Base-by-base conservation (phyloP, 2,329 filamentous ascomycete genomes). In the Leptoxyphium fumago region DNA sequence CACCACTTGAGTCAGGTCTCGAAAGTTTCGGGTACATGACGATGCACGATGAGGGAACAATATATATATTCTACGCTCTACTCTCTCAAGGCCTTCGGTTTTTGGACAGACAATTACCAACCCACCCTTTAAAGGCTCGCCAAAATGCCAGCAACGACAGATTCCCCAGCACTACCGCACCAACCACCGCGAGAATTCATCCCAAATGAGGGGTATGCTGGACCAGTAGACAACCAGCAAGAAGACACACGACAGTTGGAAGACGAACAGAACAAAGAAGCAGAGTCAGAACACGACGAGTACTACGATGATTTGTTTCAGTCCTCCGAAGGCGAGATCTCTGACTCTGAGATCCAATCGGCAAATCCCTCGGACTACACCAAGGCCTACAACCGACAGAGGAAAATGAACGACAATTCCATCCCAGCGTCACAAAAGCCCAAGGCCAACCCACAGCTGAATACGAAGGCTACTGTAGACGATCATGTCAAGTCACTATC, bases 361-460 rank as follows among this genome's bases (percentile, higher is more conserved):
- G 71, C 68, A 1, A 76, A 78, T 48, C 68, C 73, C 0, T 56
- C 74, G 34, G 84, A 94, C 61, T 74, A 86, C 45, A 87, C 85
- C 32, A 91, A 93, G 65, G 79, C 81, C 7, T 91, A 91, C 70
- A 94, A 94, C 62, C 81, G 87, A 48, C 85, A 93, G 61, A 74
- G 78, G 47, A 79, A 79, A 56, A 64, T 83, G 45, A 77, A 78
- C 56, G 74, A 78, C 53, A 55, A 61, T 14, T 64, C 61, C 29
- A 64, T 68, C 43, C 67, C 66, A 36, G 61, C 62, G 50, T 68
- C 68, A 48, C 70, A 76, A 40, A 72, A 77, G 44, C 80, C 82
- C 2, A 80, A 82, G 55, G 77, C 78, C 45, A 94, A 91, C 58
- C 74, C 80, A 14, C 85, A 88, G 59, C 64, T 84, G 39, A 94